Base-by-base conservation (phyloP, 2,329 filamentous ascomycete species). In the Aspergillus novofumigatus region DNA sequence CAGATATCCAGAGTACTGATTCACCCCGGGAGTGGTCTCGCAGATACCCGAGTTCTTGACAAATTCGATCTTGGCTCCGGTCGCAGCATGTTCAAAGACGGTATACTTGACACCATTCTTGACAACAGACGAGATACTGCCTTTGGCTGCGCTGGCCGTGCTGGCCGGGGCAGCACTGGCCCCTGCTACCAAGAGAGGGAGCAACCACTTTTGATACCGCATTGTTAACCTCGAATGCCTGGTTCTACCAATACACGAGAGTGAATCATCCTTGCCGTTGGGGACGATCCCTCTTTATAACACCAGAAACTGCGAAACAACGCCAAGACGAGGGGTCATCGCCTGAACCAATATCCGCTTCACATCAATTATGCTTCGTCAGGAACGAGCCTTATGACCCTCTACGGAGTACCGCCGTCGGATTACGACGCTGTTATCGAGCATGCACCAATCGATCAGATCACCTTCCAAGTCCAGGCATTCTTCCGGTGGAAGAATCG, bases 11-110 rank as follows among this genome's bases (percentile, higher is more conserved):
- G 78, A 81, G 63, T 80, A 80, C 58, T 79, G 78, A 29, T 78
- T 81, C 1, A 82, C 80, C 1, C 78, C 77, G 0, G 73, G 71
- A 0, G 79, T 82, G 0, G 78, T 81, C 67, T 82, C 80, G 62
- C 80, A 82, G 54, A 81, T 74, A 48, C 80, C 73, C 0, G 80
- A 81, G 61, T 83, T 81, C 25, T 75, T 77, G 26, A 83, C 79
- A 55, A 77, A 81, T 23, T 79, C 74, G 48, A 83, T 61, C 26
- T 67, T 77, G 1, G 76, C 72, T 44, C 71, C 73, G 1, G 79
- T 80, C 1, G 73, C 74, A n/a, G 73, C 73, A 64, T 82, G 79
- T 58, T 81, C 74, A 57, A 80, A 81, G 38, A 81, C 72, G 17
- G 73, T 79, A 61, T 78, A 78, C 3, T 72, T 75, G 35, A 72